Conservation (phyloP, 2,329 filamentous ascomycete genomes). For the Helicocarpus griseus region DNA sequence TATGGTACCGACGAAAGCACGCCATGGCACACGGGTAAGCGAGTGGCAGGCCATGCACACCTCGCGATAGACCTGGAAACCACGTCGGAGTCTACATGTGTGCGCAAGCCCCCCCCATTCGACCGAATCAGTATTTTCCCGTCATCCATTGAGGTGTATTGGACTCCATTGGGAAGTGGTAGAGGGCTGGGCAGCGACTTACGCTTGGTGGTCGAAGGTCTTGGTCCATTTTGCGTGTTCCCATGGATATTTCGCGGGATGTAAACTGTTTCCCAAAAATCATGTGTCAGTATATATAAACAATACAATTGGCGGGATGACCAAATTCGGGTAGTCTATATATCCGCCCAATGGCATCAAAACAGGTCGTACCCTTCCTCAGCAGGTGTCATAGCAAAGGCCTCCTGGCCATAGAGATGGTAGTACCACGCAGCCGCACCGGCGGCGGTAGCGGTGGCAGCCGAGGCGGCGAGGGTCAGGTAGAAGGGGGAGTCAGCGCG, state of each 20-base stretch:
- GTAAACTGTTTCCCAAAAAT: constrained; percentile 59
- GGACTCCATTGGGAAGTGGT: not conserved
- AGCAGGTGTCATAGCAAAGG: constrained; percentile 80
- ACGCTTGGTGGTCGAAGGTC: constrained; percentile 96
- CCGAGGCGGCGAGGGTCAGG: constrained; percentile 76
- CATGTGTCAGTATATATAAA: constrained; percentile 7
- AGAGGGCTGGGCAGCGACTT: constrained; percentile 38
- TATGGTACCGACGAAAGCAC: constrained; percentile 76
- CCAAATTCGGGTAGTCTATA: not conserved
- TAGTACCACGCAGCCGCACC: constrained; percentile 96
- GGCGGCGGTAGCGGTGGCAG: constrained; percentile 75
- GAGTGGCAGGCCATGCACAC: constrained; percentile 98
- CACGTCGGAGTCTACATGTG: constrained; percentile 73
- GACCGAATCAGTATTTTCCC: constrained; percentile 7
- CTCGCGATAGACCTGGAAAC: constrained; percentile 98
- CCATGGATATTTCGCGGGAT: constrained; percentile 89
- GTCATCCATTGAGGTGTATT: constrained; percentile 5
- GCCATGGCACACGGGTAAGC: constrained; percentile 86
- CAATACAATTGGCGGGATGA: not conserved
- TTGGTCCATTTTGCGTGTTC: constrained; percentile 85
- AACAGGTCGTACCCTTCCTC: constrained; percentile 86
- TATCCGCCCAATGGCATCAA: not conserved
- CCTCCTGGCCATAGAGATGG: constrained; percentile 83
- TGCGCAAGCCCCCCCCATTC: no score
- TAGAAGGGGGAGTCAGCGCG: constrained; percentile 60